Conservation (phyloP, 495 filamentous ascomycete genomes). For the Pseudevernia furfuracea region DNA sequence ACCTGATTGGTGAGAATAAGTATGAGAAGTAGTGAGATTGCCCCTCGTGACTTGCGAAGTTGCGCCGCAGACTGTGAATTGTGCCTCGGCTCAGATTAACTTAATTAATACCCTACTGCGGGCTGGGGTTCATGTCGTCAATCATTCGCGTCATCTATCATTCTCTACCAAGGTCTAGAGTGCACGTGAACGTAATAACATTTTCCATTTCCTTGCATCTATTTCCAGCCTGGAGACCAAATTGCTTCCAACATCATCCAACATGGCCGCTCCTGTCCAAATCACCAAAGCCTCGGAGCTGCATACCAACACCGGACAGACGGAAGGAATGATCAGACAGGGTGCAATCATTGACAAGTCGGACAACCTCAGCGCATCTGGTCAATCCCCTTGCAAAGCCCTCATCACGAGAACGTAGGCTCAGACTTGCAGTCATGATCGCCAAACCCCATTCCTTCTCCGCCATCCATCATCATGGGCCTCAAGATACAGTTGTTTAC, state of each 20-base stretch:
- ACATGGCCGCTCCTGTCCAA: slow-evolving; percentile 24
- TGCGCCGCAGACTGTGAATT: background rate
- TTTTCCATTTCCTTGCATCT: too few relatives aligned
- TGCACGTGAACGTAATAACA: background rate
- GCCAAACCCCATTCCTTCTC: slow-evolving; percentile 45
- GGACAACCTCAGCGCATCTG: slow-evolving; percentile 45
- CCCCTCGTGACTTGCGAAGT: slow-evolving; percentile 15
- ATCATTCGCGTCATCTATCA: slow-evolving; percentile 5
- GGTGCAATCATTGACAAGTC: slow-evolving; percentile 52
- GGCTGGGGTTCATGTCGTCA: slow-evolving; percentile 10
- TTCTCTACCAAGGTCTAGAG: background rate
- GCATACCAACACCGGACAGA: slow-evolving; percentile 33
- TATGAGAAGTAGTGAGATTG: slow-evolving; percentile 8
- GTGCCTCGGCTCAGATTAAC: background rate
- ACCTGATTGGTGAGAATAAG: slow-evolving; percentile 11
- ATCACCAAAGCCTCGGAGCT: slow-evolving; percentile 28
- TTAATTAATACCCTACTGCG: too few relatives aligned
- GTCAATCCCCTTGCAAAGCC: slow-evolving; percentile 1
- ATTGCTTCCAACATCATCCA: background rate
- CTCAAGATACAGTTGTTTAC: slow-evolving; percentile 50
- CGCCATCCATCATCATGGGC: slow-evolving; percentile 47
- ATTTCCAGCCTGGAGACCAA: background rate
- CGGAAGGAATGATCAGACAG: slow-evolving; percentile 45
- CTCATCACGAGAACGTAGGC: background rate
- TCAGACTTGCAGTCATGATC: slow-evolving; percentile 39